phyloP scores from a whole-genome alignment of 2,329 filamentous ascomycete genomes.

The Arthroderma sp. region DNA sequence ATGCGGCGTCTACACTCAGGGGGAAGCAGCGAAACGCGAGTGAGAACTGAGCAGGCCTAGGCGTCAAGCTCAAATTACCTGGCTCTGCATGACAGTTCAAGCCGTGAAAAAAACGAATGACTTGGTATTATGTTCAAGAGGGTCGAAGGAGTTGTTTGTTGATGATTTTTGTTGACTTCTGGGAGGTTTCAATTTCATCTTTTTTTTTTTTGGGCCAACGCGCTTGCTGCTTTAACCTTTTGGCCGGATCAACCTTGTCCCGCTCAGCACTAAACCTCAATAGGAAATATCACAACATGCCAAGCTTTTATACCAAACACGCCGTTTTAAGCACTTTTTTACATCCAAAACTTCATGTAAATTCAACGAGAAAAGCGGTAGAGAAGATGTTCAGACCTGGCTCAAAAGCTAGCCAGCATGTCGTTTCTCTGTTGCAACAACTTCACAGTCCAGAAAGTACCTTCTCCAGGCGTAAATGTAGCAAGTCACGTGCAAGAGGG shows the following conservation, averaged over 20 bases:
- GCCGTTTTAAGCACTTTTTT: background rate
- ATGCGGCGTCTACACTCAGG: background rate
- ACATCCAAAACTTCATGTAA: background rate
- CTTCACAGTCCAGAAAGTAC: too few species aligned
- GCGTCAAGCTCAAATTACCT: background rate
- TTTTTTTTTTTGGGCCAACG: background rate
- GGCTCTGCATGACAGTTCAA: background rate
- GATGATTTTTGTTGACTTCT: background rate
- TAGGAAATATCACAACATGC: background rate
- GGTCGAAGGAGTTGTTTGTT: background rate
- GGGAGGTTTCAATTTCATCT: too few species aligned
- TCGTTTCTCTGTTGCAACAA: too few species aligned
- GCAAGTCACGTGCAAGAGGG: too few species aligned
- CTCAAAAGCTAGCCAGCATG: too few species aligned
- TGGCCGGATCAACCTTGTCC: background rate
- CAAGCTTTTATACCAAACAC: background rate
- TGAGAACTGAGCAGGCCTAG: background rate
- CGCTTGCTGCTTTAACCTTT: background rate
- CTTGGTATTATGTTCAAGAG: too few species aligned
- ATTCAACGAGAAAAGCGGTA: too few species aligned
- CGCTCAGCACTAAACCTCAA: background rate
- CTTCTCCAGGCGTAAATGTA: too few species aligned
- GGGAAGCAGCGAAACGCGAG: background rate
- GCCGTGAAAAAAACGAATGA: background rate
- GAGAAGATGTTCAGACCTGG: too few species aligned